Conservation (phyloP, 768 basidiomycete species). For the Termitomyces sp. region DNA sequence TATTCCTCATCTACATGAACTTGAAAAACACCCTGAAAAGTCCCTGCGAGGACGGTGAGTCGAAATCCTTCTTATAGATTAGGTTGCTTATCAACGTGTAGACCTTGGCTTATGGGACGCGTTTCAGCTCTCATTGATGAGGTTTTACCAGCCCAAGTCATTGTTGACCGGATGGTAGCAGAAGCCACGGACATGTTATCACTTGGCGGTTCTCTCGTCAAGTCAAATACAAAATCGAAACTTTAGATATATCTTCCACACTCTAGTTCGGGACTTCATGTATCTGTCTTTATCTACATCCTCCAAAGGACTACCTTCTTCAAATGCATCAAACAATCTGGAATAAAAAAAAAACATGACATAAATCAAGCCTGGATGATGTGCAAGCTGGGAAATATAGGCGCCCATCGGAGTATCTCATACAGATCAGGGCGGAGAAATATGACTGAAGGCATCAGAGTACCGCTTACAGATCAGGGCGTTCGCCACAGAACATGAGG, state of each 20-base stretch:
- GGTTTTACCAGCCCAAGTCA: slow-evolving; percentile 74
- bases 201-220: slow-evolving; percentile 29
- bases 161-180: slow-evolving; percentile 71
- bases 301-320: not conserved
- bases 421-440: too few species aligned
- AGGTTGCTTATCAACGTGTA: not conserved
- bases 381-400: too few species aligned
- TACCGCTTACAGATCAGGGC: too few species aligned
- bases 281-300: not conserved
- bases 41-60: slow-evolving; percentile 46
- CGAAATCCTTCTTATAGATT: not conserved
- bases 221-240: slow-evolving; percentile 39
- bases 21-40: slow-evolving; percentile 80
- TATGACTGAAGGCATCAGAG: too few species aligned
- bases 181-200: slow-evolving; percentile 31
- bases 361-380: too few species aligned
- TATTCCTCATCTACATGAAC: slow-evolving; percentile 65
- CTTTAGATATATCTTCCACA: slow-evolving; percentile 25
- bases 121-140: slow-evolving; percentile 73
- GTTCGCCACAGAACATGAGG: not conserved
- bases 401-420: too few species aligned
- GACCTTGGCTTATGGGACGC: slow-evolving; percentile 78
- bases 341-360: too few species aligned
- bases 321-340: not conserved
- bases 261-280: not conserved